Conservation (phyloP, 805 yeast species). For the Wickerhamiella occidentalis region DNA sequence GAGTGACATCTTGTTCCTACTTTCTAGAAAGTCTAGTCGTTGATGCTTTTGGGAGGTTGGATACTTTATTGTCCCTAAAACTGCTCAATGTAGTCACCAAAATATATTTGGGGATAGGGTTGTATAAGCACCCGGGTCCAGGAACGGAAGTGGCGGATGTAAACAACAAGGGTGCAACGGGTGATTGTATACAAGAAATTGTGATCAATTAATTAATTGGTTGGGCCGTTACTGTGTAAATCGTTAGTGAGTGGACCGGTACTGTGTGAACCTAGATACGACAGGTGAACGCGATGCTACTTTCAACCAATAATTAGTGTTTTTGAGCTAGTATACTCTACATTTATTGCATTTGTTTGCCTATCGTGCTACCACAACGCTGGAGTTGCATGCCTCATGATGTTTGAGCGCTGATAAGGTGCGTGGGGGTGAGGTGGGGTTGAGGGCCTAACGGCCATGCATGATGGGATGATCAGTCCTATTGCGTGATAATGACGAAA, state of each 20-base stretch:
- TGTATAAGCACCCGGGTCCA: not conserved
- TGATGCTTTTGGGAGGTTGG: not conserved
- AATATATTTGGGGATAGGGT: not conserved
- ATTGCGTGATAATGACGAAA: not conserved
- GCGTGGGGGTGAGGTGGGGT: not conserved
- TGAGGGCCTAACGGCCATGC: not conserved
- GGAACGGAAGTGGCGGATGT: constrained; percentile 1
- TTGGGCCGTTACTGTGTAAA: too few relatives aligned
- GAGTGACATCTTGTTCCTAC: constrained; percentile 3
- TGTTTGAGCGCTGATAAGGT: not conserved
- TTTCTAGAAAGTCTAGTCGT: too few relatives aligned
- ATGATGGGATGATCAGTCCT: not conserved
- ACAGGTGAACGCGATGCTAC: too few relatives aligned
- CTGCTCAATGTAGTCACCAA: not conserved
- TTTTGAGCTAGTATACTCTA: too few relatives aligned
- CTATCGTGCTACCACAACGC: not conserved
- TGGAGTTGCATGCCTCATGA: not conserved
- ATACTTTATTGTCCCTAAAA: not conserved
- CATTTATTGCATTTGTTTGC: not conserved
- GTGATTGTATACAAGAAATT: too few relatives aligned
- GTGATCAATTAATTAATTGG: too few relatives aligned
- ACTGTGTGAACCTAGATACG: too few relatives aligned
- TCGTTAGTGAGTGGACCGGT: too few relatives aligned
- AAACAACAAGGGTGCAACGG: too few relatives aligned
- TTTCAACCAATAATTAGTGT: too few relatives aligned